Conservation (phyloP, 805 yeast species). For the Zygosaccharomyces bailii region DNA sequence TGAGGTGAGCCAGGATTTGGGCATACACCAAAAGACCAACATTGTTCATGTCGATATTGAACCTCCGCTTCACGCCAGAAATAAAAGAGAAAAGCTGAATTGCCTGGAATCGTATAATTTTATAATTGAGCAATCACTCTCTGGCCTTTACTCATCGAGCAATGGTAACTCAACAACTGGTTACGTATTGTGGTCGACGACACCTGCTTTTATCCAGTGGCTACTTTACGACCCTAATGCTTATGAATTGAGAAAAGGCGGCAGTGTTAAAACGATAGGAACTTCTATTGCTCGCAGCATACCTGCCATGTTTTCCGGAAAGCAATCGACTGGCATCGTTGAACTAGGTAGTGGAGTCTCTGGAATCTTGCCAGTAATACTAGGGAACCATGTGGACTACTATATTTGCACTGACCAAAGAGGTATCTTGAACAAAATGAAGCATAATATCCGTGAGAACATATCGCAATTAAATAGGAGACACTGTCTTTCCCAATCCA, state of each 20-base stretch:
- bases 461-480: constrained; percentile 25
- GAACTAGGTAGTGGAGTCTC: constrained; percentile 37
- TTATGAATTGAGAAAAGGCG: constrained; percentile 20
- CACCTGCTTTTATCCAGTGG: constrained; percentile 36
- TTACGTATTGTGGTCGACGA: constrained; percentile 36
- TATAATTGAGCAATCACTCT: constrained; percentile 28
- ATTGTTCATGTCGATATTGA: constrained; percentile 25
- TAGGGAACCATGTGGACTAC: constrained; percentile 30
- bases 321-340: constrained; percentile 17
- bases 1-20: constrained; percentile 33
- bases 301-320: constrained; percentile 4
- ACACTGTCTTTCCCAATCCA: constrained; percentile 15
- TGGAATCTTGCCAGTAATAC: constrained; percentile 27
- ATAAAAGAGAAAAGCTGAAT: background rate
- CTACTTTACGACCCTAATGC: constrained; percentile 27
- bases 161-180: constrained; percentile 39
- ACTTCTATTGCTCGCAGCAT: background rate
- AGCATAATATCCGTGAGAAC: constrained; percentile 28
- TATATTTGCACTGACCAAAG: constrained; percentile 35
- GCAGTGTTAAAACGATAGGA: constrained; percentile 7
- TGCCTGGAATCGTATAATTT: constrained; percentile 22
- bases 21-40: constrained; percentile 24
- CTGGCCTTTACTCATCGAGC: constrained; percentile 30
- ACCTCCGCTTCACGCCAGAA: constrained; percentile 14
- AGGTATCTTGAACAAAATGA: constrained; percentile 30